Conservation (phyloP, 805 yeast genomes). For the Lachancea nothofagi region DNA sequence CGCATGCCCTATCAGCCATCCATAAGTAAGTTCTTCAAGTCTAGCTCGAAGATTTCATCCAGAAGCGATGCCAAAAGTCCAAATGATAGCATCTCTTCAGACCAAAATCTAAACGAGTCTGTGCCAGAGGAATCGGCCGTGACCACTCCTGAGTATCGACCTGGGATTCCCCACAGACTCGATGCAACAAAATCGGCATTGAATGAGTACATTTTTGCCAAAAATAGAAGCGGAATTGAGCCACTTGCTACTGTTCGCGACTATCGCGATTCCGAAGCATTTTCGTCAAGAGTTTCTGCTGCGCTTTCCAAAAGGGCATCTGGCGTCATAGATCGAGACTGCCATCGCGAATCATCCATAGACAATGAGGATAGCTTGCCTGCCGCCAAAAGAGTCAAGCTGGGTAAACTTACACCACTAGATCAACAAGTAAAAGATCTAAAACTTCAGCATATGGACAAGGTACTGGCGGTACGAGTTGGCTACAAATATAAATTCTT, state of each 20-base stretch:
- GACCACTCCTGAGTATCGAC: not conserved
- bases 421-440: constrained; percentile 72
- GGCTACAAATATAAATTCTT: constrained; percentile 89
- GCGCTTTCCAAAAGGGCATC: constrained; percentile 3
- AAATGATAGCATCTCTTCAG: too few species aligned
- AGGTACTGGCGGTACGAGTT: constrained; percentile 74
- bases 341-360: constrained; percentile 1
- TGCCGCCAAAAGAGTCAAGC: constrained; percentile 2
- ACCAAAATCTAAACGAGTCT: not conserved
- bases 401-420: constrained; percentile 55
- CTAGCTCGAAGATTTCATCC: constrained; percentile 4
- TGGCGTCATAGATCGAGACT: not conserved
- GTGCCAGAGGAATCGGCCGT: not conserved
- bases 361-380: constrained; percentile 4
- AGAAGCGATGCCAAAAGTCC: not conserved
- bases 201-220: not conserved
- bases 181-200: not conserved
- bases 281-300: not conserved
- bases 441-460: constrained; percentile 56
- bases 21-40: constrained; percentile 30
- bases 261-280: not conserved
- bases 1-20: constrained; percentile 26
- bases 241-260: not conserved
- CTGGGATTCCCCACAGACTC: not conserved
- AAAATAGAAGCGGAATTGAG: not conserved